Evolutionary conservation across 148 eudicot species (phyloP).

Genomic region (Fallopia convolvulus): DNA sequence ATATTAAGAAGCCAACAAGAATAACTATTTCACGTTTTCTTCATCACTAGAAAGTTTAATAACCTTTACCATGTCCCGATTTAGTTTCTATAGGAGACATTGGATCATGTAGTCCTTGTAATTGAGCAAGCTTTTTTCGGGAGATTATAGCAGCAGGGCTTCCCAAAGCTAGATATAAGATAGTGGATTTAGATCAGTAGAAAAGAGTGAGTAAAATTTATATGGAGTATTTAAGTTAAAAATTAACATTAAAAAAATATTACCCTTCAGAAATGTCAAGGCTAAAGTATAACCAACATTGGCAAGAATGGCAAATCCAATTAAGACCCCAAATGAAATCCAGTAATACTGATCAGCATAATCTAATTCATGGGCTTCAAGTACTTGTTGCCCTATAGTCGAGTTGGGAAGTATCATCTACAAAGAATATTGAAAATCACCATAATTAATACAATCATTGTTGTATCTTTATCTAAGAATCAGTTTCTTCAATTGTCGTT

Average conservation of each 20-base stretch:
- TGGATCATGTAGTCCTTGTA: slow-evolving; percentile 23
- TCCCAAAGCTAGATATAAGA: slow-evolving; percentile 43
- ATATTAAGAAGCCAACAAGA: not conserved
- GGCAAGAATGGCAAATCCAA: slow-evolving; percentile 42
- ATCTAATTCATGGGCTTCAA: slow-evolving; percentile 44
- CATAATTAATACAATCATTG: not conserved
- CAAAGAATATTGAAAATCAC: not conserved
- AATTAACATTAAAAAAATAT: slow-evolving; percentile 8
- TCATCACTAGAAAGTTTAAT: not conserved
- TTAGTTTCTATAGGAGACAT: not conserved
- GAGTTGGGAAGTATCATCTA: slow-evolving; percentile 25
- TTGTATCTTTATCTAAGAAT: not conserved
- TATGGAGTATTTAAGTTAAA: not conserved
- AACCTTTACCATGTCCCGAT: slow-evolving; percentile 30
- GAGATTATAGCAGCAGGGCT: slow-evolving; percentile 60
- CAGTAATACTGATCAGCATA: slow-evolving; percentile 41
- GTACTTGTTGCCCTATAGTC: slow-evolving; percentile 51
- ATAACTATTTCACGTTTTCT: not conserved
- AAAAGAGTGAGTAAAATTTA: not conserved
- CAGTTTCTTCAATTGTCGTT: too few relatives aligned
- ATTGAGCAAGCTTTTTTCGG: slow-evolving; percentile 41
- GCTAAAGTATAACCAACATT: slow-evolving; percentile 51
- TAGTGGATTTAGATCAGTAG: not conserved
- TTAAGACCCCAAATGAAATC: slow-evolving; percentile 54
- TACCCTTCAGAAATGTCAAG: slow-evolving; percentile 53